Percentiles rank a stretch among this genome's conserved stretches.
These are phyloP conservation scores for Starmerella floris DNA, from an alignment of 805 yeast genomes.

Conservation along the genomic window DNA sequence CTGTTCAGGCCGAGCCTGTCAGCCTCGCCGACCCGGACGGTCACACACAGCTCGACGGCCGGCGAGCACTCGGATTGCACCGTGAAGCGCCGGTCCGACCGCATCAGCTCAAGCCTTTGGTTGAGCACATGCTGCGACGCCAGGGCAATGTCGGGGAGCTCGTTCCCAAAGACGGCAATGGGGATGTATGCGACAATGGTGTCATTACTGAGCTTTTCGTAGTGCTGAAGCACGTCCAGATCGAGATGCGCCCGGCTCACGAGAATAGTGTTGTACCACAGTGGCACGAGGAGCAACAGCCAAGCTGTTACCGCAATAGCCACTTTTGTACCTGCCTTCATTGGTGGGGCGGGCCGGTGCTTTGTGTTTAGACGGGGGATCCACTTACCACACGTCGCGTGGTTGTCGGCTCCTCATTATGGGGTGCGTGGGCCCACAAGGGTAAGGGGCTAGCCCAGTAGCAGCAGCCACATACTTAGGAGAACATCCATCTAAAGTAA, in stretches of 20 bases:
- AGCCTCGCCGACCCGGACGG: conserved; percentile 28
- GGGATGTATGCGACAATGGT: conserved; percentile 22
- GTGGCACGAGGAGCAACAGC: conserved; percentile 32
- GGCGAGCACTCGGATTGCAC: conserved; percentile 15
- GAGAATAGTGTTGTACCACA: conserved; percentile 48
- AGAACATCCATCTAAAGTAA: no score
- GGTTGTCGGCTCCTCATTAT: no score
- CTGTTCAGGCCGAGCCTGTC: conserved; percentile 37
- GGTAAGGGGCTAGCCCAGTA: no score
- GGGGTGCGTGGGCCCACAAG: no score
- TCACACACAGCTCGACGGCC: conserved; percentile 31
- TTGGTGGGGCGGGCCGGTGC: neutral
- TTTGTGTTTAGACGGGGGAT: no score
- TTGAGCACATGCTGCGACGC: conserved; percentile 41
- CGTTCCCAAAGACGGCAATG: conserved; percentile 24
- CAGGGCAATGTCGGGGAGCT: conserved; percentile 53
- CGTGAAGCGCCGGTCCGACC: conserved; percentile 25
- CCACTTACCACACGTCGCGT: no score
- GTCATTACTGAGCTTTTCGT: conserved; percentile 20
- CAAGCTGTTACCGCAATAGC: conserved; percentile 17
- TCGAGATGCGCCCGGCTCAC: conserved; percentile 54
- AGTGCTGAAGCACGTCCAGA: conserved; percentile 30
- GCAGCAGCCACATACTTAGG: no score
- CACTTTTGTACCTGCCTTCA: conserved; percentile 9
- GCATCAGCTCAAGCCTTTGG: conserved; percentile 27